Base-by-base conservation (phyloP, 331 rosid genomes). In the Malus hybrid region DNA sequence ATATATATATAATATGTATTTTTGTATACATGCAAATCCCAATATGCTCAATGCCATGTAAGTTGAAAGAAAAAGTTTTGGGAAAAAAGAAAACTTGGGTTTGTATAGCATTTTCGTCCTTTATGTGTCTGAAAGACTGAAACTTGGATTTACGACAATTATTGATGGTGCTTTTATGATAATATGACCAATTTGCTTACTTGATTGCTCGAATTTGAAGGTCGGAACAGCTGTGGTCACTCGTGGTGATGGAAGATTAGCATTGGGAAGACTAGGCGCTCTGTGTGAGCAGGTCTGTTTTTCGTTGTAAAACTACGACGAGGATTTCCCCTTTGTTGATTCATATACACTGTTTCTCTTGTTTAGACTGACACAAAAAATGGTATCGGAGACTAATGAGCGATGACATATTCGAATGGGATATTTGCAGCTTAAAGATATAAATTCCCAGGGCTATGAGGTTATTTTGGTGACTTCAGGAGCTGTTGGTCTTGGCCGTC, bases 141-240 rank as follows among this genome's bases (percentile, higher is more conserved):
- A 10, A 46, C 2, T 33, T 33, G 0, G 18, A 75, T 68, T 6
- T 26, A 20, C 22, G 20, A n/a, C 46, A 6, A 52, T 52, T 52
- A 18, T 52, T 2, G 20, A 52, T 52, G 15, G 26, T 28, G 57
- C 46, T 66, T 67, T 28, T 29, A 2, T n/a, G 56, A 19, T n/a
- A 19, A 48, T 44, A 61, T 15, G 19, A 3, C 62, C n/a, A 36
- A 28, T 61, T 53, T 50, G 28, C 44, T 16, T 42, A 44, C 36
- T 65, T 79, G 44, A 58, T 78, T 30, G 28, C 11, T 15, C 13
- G 52, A 22, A 48, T 46, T 74, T 76, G 67, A 66, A 93, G 97
- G 98, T 94, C 16, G 98, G 98, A 77, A 94, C 98, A 18, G 96
- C 97, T 57, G 97, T 94, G 79, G 98, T 94, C 58, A 94, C 97